Evolutionary conservation across 305 asterid species (phyloP).

Genomic region (Fraxinus sp.): DNA sequence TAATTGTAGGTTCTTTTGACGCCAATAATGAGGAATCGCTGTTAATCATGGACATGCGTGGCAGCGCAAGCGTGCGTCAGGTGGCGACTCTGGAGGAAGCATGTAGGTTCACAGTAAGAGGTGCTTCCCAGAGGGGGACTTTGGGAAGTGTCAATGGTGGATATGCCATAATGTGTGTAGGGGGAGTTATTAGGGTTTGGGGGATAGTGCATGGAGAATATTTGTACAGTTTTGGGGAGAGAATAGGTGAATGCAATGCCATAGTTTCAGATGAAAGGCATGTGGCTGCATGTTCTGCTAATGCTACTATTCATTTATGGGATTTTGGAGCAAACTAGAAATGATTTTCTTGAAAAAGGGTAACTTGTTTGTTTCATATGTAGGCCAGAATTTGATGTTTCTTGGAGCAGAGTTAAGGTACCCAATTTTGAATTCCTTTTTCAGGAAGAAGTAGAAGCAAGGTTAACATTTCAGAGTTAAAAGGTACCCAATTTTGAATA

Average conservation of each 20-base stretch:
- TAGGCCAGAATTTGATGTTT: not conserved
- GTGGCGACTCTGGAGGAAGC: constrained; percentile 40
- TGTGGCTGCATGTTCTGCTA: constrained; percentile 56
- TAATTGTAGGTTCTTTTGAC: constrained; percentile 55
- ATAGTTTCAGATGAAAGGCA: constrained; percentile 59
- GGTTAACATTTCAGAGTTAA: not conserved
- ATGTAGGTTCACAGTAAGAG: constrained; percentile 55
- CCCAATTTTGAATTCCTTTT: not conserved
- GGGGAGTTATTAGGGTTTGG: constrained; percentile 78
- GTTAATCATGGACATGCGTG: constrained; percentile 43
- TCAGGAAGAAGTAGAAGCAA: not conserved
- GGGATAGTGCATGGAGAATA: constrained; percentile 53
- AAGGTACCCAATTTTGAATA: not conserved
- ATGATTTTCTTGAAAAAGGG: not conserved
- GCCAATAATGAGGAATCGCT: constrained; percentile 40
- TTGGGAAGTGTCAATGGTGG: constrained; percentile 73
- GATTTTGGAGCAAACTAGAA: constrained; percentile 55
- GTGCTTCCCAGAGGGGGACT: constrained; percentile 41
- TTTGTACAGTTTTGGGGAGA: constrained; percentile 61
- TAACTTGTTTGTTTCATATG: not conserved
- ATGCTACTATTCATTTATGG: constrained; percentile 68
- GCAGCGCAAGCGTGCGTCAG: constrained; percentile 48
- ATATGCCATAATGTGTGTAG: constrained; percentile 44
- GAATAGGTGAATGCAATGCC: constrained; percentile 50
- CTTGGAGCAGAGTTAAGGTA: not conserved